Percentiles rank a stretch among this genome's conserved stretches.
These are phyloP conservation scores for Neoascochyta sp. DNA, from an alignment of 2,329 filamentous ascomycete genomes.

Conservation along the genomic window DNA sequence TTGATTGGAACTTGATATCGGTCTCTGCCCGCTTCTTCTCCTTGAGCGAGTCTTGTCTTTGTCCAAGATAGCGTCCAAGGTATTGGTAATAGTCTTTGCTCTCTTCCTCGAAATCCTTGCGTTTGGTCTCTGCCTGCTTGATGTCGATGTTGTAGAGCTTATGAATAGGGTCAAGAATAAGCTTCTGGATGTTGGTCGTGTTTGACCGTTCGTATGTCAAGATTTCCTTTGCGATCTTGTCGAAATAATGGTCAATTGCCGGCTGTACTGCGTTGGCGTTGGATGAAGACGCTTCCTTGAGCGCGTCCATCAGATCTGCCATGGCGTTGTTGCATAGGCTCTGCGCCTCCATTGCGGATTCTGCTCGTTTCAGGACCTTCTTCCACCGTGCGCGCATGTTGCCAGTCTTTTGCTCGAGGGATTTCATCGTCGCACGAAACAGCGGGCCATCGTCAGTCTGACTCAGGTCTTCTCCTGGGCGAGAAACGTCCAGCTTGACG, in stretches of 20 bases:
- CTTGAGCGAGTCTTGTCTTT: conserved; percentile 91
- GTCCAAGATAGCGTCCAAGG: conserved; percentile 90
- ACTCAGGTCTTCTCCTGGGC: conserved; percentile 76
- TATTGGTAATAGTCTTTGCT: conserved; percentile 98
- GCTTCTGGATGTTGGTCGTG: conserved; percentile 76
- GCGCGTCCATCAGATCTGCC: conserved; percentile 73
- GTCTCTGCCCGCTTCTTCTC: conserved; percentile 95
- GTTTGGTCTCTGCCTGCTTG: conserved; percentile 95
- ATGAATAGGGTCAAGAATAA: conserved; percentile 89
- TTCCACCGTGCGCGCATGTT: conserved; percentile 95
- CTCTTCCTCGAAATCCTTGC: conserved; percentile 96
- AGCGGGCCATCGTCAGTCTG: conserved; percentile 87
- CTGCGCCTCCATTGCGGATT: conserved; percentile 78
- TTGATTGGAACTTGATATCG: conserved; percentile 92
- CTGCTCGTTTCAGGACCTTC: conserved; percentile 90
- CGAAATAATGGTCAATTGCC: conserved; percentile 95
- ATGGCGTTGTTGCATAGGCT: conserved; percentile 82
- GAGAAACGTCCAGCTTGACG: conserved; percentile 84
- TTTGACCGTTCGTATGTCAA: conserved; percentile 82
- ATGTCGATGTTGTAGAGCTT: conserved; percentile 94
- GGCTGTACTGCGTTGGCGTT: conserved; percentile 97
- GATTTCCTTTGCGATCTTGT: conserved; percentile 92
- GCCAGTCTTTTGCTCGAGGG: conserved; percentile 91
- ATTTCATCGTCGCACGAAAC: conserved; percentile 95
- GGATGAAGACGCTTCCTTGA: conserved; percentile 81